Evolutionary conservation across 805 yeast genomes (phyloP).

Genomic region (Myxozyma melibiosi): DNA sequence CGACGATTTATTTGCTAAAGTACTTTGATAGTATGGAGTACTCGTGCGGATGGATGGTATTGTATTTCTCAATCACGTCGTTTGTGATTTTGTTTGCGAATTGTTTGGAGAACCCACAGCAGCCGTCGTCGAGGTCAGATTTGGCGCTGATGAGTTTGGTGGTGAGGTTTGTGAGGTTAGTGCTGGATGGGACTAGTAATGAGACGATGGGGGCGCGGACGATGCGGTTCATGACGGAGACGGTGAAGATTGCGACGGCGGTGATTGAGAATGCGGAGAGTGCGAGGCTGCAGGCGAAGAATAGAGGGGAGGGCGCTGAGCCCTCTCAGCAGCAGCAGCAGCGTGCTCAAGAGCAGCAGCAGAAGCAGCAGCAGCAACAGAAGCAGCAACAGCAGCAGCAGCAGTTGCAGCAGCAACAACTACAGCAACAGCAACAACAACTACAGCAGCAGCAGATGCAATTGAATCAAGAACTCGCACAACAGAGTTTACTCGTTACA

Average conservation of each 20-base stretch:
- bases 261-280: conserved; percentile 21
- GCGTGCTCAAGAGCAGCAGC: background rate
- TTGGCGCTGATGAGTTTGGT: conserved; percentile 29
- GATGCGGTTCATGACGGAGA: conserved; percentile 1
- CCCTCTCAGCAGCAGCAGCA: background rate
- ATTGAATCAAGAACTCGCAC: background rate
- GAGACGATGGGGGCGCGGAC: background rate
- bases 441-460: background rate
- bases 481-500: background rate
- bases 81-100: conserved; percentile 33
- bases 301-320: background rate
- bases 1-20: conserved; percentile 29
- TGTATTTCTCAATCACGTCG: conserved; percentile 23
- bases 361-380: background rate
- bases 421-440: background rate
- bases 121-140: conserved; percentile 32
- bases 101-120: conserved; percentile 33
- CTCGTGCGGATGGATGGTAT: conserved; percentile 26
- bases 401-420: background rate
- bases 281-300: background rate
- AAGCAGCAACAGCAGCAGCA: background rate
- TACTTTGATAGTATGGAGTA: conserved; percentile 18
- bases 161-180: conserved; percentile 15
- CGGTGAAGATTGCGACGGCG: conserved; percentile 5
- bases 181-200: background rate